Conservation (phyloP, 345 rosid species). For the Lenwebbia sp. region DNA sequence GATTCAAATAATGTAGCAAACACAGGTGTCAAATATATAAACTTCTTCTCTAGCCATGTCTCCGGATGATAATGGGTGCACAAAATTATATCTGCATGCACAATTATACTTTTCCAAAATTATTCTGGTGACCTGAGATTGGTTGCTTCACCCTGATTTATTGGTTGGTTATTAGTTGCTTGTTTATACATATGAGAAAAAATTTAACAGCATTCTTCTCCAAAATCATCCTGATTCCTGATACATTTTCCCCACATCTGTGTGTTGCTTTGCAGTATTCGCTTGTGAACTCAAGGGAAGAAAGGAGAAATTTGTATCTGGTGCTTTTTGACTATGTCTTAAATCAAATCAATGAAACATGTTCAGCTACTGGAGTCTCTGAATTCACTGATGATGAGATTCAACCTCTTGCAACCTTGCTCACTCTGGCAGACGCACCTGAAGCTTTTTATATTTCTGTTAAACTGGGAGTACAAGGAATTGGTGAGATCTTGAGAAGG, state of each 20-base stretch:
- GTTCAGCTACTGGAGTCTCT: constrained; percentile 66
- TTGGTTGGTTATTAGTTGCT: not conserved
- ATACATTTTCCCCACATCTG: not conserved
- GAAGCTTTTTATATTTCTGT: constrained; percentile 95
- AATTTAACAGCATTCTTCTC: not conserved
- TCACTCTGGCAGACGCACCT: constrained; percentile 84
- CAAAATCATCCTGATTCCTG: not conserved
- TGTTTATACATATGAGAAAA: not conserved
- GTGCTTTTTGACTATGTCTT: constrained; percentile 84
- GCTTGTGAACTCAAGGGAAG: constrained; percentile 72
- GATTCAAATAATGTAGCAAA: not conserved
- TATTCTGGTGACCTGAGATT: not conserved
- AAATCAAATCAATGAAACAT: constrained; percentile 79
- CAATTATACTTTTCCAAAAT: not conserved
- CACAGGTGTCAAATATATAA: not conserved
- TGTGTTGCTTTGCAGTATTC: constrained; percentile 61
- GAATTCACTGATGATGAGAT: constrained; percentile 83
- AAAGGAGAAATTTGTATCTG: constrained; percentile 75
- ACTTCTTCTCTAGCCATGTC: not conserved
- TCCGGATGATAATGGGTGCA: not conserved
- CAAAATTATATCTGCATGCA: not conserved
- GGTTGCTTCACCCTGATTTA: not conserved
- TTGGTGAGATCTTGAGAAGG: constrained; percentile 87
- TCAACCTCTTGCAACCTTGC: constrained; percentile 69
- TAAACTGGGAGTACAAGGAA: constrained; percentile 92